phyloP scores from a whole-genome alignment of 768 basidiomycete species.

The Mycena haematopus region DNA sequence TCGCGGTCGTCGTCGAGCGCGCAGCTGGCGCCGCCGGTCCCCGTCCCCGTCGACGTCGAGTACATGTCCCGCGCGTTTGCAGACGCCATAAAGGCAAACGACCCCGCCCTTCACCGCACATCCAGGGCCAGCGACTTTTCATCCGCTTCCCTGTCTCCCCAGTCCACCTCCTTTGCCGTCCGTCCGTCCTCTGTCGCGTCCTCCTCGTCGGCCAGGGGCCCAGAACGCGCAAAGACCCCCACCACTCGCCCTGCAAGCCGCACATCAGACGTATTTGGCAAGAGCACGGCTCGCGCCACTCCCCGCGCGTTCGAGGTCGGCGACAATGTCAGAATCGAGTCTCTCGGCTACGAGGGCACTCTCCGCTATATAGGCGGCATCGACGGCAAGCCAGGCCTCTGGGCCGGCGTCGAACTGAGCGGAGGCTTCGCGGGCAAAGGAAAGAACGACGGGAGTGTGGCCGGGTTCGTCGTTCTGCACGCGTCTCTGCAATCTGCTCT shows the following conservation, averaged over 20 bases:
- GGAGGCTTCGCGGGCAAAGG: slow-evolving; percentile 89
- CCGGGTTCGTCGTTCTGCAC: slow-evolving; percentile 59
- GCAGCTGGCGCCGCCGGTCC: slow-evolving; percentile 40
- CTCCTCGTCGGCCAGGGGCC: slow-evolving; percentile 47
- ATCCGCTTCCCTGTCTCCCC: slow-evolving; percentile 58
- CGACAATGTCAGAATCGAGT: slow-evolving; percentile 86
- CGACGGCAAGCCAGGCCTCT: slow-evolving; percentile 86
- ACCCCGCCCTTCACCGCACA: slow-evolving; percentile 74
- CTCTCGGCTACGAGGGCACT: slow-evolving; percentile 85
- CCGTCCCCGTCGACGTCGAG: slow-evolving; percentile 51
- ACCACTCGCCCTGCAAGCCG: slow-evolving; percentile 67
- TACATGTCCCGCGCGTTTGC: slow-evolving; percentile 75
- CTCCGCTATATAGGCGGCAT: slow-evolving; percentile 85
- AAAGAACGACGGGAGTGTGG: slow-evolving; percentile 93
- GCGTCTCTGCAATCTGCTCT: slow-evolving; percentile 19
- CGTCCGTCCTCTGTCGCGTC: slow-evolving; percentile 68
- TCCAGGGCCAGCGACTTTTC: slow-evolving; percentile 46
- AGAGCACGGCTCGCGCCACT: slow-evolving; percentile 52
- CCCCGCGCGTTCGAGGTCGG: slow-evolving; percentile 66
- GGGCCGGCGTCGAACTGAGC: slow-evolving; percentile 92
- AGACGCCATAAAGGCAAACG: slow-evolving; percentile 82
- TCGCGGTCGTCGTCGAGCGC: slow-evolving; percentile 70
- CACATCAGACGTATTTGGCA: slow-evolving; percentile 63
- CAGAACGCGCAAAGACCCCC: slow-evolving; percentile 61
- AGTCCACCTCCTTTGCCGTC: slow-evolving; percentile 44